Evolutionary conservation across 139 green algal species (phyloP), one percentile per base, ranked within the genome.

Genomic region (Chara braunii): DNA sequence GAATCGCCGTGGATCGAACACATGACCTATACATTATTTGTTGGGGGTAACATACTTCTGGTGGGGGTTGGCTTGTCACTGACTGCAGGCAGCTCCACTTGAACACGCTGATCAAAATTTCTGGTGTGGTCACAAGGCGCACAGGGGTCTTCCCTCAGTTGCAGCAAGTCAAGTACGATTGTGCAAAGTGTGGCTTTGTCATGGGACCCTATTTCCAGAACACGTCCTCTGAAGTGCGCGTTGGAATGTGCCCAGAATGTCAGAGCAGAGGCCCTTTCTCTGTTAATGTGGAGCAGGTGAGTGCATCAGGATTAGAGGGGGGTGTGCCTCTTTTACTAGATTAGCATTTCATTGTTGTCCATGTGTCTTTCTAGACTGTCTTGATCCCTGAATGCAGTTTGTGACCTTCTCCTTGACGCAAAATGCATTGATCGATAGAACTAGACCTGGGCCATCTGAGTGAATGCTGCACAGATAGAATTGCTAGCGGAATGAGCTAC

Each of bases 61-160:
- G n/a, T n/a, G n/a, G n/a, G n/a, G n/a, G n/a, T n/a, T n/a, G n/a
- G n/a, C n/a, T n/a, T n/a, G n/a, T n/a, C n/a, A n/a, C n/a, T 18
- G 18, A 11, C 22, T 62, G 34, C 56, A 75, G 65, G 50, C 86
- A 92, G 50, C 83, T 80, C 48, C 88, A 96, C 75, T 78, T 98
- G 35, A 87, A 94, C 75, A 72, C 72, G 52, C 80, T 99, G 51
- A 83, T 98, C 26, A 77, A 84, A 14, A 80, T 94, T 12, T 69
- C 70, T 5, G 94, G 94, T 58, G 94, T 99, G 45, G 90, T 98
- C 1, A 96, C 90, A 0, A 81, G 93, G 24, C 85, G 94, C 60
- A 96, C 89, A 2, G 86, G 90, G 30, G 91, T 99, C 33, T 98
- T 96, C 83, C 93, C 94, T 2, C 93, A 97, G 88, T 84, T 98